A percentile compares a stretch with the other conserved stretches of the same genome.
These are phyloP conservation scores for Vaccinium macrocarpon DNA, from an alignment of 148 eudicot species.

Conservation along the genomic window DNA sequence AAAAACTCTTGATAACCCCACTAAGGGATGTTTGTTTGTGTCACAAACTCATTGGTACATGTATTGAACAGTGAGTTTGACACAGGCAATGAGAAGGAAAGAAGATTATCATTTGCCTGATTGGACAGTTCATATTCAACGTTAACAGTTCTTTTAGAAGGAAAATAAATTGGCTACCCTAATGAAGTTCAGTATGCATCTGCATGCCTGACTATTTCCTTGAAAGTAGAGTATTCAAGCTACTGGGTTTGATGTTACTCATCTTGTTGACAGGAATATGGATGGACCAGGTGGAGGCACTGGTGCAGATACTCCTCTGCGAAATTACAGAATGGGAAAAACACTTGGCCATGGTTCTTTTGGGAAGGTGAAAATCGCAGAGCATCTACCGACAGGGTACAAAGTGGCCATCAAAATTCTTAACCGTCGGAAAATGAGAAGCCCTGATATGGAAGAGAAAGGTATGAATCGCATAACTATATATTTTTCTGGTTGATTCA, in stretches of 20 bases:
- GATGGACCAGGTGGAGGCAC: constrained; percentile 20
- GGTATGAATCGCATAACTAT: constrained; percentile 13
- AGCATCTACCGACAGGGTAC: constrained; percentile 29
- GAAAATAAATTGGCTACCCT: neutral
- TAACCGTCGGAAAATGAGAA: constrained; percentile 39
- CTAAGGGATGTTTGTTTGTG: neutral
- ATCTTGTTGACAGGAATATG: constrained; percentile 22
- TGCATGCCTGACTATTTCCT: neutral
- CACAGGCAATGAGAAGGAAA: constrained; percentile 7
- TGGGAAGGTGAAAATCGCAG: constrained; percentile 42
- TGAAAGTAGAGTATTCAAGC: neutral
- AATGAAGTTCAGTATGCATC: neutral
- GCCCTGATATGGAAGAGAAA: constrained; percentile 42
- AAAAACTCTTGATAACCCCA: neutral
- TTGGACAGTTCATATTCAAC: neutral
- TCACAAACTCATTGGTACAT: neutral
- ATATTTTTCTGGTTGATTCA: neutral
- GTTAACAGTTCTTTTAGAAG: constrained; percentile 8
- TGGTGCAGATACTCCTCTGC: constrained; percentile 18
- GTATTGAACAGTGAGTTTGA: constrained; percentile 3
- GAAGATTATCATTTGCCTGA: constrained; percentile 1
- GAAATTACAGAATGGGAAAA: constrained; percentile 35
- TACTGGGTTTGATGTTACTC: neutral
- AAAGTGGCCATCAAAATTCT: constrained; percentile 44
- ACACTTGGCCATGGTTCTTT: constrained; percentile 43